Percentiles rank a stretch among this genome's conserved stretches.
Conservation (phyloP, 2,329 filamentous ascomycete genomes). For the Alternaria alternata region DNA sequence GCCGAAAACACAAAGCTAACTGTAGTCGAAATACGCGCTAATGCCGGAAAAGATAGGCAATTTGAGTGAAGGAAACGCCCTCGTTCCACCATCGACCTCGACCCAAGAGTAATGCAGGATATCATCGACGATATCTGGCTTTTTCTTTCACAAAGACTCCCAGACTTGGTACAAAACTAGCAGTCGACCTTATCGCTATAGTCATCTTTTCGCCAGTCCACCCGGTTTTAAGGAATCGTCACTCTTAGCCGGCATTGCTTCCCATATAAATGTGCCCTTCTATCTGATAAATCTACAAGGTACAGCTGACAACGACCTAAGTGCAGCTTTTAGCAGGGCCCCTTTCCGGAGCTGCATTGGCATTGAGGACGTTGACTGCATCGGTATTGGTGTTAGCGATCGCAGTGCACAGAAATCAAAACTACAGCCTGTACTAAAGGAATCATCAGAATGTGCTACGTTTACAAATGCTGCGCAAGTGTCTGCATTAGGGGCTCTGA, state of each 20-base stretch:
- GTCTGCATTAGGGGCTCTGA: not conserved
- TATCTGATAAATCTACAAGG: slow-evolving; percentile 38
- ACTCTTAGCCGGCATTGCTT: slow-evolving; percentile 48
- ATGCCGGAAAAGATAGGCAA: not conserved
- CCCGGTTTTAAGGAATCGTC: slow-evolving; percentile 51
- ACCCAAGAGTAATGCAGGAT: not conserved
- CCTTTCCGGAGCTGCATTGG: slow-evolving; percentile 21
- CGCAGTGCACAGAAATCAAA: slow-evolving; percentile 34
- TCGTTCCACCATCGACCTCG: not conserved
- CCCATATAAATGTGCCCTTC: slow-evolving; percentile 31
- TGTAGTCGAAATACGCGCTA: not conserved
- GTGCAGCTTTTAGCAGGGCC: slow-evolving; percentile 13
- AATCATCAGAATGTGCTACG: not conserved
- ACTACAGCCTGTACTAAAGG: not conserved
- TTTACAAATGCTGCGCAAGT: not conserved
- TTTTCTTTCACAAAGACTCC: not conserved
- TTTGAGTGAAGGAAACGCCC: not conserved
- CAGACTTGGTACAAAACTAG: not conserved
- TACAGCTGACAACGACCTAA: slow-evolving; percentile 20
- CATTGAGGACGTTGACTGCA: slow-evolving; percentile 30
- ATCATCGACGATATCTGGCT: not conserved
- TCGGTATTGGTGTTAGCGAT: slow-evolving; percentile 8
- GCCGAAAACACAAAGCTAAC: not conserved
- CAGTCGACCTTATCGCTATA: not conserved
- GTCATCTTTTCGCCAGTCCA: not conserved